Evolutionary conservation across 2,329 filamentous ascomycete species (phyloP).

Genomic region (Geosmithia morbida): DNA sequence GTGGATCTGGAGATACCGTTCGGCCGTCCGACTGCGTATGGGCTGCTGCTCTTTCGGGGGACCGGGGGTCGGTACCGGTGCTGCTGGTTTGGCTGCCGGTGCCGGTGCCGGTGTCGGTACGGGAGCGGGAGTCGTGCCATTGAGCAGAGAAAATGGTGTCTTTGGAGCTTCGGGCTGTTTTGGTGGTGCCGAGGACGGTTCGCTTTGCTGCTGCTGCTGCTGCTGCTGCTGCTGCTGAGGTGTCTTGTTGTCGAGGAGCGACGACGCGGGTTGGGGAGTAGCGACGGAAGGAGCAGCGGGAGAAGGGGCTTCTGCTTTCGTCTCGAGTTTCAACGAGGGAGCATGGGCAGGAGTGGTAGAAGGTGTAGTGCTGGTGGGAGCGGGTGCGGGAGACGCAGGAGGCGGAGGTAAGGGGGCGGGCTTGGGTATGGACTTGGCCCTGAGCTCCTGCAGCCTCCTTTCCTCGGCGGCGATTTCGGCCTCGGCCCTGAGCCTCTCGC

Average conservation of each 20-base stretch:
- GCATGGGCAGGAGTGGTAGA: background rate
- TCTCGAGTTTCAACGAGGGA: background rate
- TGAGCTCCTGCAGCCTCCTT: constrained; percentile 30
- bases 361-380: too few species aligned
- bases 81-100: background rate
- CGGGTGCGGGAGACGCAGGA: background rate
- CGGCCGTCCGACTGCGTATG: constrained; percentile 8
- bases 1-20: constrained; percentile 45
- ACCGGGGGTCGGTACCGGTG: background rate
- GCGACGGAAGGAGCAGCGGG: background rate
- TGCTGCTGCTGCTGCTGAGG: background rate
- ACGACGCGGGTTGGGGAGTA: background rate
- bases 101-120: background rate
- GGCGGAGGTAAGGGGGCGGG: constrained; percentile 15
- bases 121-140: background rate
- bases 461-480: constrained; percentile 30
- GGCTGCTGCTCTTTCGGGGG: constrained; percentile 3
- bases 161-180: constrained; percentile 8
- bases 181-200: constrained; percentile 9
- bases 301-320: background rate
- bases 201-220: too few species aligned
- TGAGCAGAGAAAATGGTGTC: background rate
- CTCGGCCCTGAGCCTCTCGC: constrained; percentile 29
- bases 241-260: background rate
- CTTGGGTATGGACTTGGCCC: constrained; percentile 27